phyloP scores from a whole-genome alignment of 2,329 filamentous ascomycete genomes.

The Sclerotinia sclerotiorum region DNA sequence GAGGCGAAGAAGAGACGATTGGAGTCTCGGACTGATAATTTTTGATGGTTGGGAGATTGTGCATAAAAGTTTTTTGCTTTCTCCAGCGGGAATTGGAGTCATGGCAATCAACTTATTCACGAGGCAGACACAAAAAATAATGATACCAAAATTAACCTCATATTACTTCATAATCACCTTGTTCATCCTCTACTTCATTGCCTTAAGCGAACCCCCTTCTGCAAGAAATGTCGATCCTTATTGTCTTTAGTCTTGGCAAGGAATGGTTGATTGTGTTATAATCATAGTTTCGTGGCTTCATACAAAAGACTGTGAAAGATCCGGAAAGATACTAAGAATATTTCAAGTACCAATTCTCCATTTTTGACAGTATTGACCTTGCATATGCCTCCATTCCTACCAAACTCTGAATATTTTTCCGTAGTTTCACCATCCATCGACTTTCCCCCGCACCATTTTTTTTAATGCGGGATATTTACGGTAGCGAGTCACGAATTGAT shows the following conservation, averaged over 20 bases:
- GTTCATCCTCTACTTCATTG: neutral
- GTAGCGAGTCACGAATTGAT: neutral
- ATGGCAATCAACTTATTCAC: neutral
- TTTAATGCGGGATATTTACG: slow-evolving; percentile 11
- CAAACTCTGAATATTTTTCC: neutral
- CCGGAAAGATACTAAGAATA: neutral
- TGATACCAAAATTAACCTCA: neutral
- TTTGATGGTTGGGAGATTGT: neutral
- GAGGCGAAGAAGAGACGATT: slow-evolving; percentile 12
- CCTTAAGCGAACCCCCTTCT: slow-evolving; percentile 1
- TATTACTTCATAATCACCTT: neutral
- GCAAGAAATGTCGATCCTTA: neutral
- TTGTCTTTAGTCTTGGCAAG: neutral
- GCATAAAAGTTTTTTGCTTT: neutral
- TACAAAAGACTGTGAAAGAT: too few species aligned
- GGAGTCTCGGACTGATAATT: slow-evolving; percentile 13
- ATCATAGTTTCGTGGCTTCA: neutral
- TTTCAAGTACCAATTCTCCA: neutral
- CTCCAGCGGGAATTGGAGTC: neutral
- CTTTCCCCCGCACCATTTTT: slow-evolving; percentile 1
- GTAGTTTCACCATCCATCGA: slow-evolving; percentile 12
- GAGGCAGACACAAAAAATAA: neutral
- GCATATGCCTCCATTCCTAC: neutral
- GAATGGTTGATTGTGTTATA: neutral
- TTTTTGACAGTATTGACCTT: neutral